Evolutionary conservation across 495 filamentous ascomycete genomes (phyloP).

Genomic region (Chlorociboria aeruginascens): DNA sequence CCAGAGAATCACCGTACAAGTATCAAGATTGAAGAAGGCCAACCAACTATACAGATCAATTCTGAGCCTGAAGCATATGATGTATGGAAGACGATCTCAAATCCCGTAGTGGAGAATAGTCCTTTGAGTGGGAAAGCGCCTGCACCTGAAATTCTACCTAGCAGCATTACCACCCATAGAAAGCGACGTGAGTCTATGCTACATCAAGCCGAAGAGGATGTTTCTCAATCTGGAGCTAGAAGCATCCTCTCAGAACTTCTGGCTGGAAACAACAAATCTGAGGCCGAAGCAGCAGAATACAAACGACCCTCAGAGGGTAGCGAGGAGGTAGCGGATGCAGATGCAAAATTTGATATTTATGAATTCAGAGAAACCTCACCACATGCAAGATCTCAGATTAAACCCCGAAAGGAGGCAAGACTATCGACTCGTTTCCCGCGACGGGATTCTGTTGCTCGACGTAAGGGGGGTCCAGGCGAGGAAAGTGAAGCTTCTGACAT

Average conservation of each 20-base stretch:
- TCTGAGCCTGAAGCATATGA: slow-evolving; percentile 15
- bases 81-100: slow-evolving; percentile 18
- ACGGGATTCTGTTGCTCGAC: slow-evolving; percentile 6
- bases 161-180: slow-evolving; percentile 17
- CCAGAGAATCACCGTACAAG: slow-evolving; percentile 27
- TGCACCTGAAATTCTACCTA: slow-evolving; percentile 7
- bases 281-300: slow-evolving; percentile 7
- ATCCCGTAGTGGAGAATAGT: slow-evolving; percentile 15
- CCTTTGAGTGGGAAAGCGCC: slow-evolving; percentile 13
- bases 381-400: not conserved
- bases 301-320: slow-evolving; percentile 4
- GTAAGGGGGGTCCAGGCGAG: not conserved
- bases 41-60: slow-evolving; percentile 9
- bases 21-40: slow-evolving; percentile 10
- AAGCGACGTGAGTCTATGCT: slow-evolving; percentile 15
- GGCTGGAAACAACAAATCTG: slow-evolving; percentile 14
- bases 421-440: slow-evolving; percentile 7
- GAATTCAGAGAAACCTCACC: slow-evolving; percentile 25
- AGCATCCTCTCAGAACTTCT: slow-evolving; percentile 15
- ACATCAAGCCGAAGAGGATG: slow-evolving; percentile 6
- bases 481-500: slow-evolving; percentile 17
- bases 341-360: slow-evolving; percentile 20
- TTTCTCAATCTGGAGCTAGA: slow-evolving; percentile 1
- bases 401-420: slow-evolving; percentile 7
- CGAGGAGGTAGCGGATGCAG: not conserved